These are phyloP conservation scores for Colletotrichum sp. DNA, from an alignment of 2,329 filamentous ascomycete species.

Conservation along the genomic window DNA sequence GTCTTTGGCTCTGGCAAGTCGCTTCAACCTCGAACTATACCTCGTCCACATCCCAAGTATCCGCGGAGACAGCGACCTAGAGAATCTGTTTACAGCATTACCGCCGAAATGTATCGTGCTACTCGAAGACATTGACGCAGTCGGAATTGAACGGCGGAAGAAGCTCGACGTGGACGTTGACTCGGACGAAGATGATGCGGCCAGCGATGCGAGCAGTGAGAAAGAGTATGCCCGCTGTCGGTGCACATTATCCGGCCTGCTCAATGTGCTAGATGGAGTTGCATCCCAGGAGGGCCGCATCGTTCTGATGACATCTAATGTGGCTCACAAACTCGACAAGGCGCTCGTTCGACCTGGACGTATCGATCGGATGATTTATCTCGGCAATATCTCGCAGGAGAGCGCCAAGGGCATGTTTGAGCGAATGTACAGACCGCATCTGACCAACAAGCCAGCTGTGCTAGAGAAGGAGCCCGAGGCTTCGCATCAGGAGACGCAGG, in stretches of 20 bases:
- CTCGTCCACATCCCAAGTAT: conserved; percentile 69
- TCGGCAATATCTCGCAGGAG: conserved; percentile 57
- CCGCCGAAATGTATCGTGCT: conserved; percentile 28
- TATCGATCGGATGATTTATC: conserved; percentile 72
- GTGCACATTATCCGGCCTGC: conserved; percentile 62
- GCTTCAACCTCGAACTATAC: conserved; percentile 76
- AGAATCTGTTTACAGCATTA: conserved; percentile 33
- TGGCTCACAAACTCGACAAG: conserved; percentile 63
- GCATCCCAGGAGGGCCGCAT: conserved; percentile 71
- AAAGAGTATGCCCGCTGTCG: conserved; percentile 5
- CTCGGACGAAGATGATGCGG: conserved; percentile 29
- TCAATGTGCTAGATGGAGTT: conserved; percentile 73
- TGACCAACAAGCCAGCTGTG: background rate
- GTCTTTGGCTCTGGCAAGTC: conserved; percentile 74
- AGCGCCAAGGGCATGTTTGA: conserved; percentile 18
- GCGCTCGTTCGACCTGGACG: conserved; percentile 69
- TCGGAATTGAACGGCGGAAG: conserved; percentile 24
- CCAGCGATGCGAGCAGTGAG: background rate
- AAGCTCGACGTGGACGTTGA: conserved; percentile 16
- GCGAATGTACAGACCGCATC: conserved; percentile 8
- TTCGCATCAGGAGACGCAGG: too few relatives aligned
- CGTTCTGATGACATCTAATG: conserved; percentile 75
- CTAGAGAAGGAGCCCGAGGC: background rate
- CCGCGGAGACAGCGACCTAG: conserved; percentile 30
- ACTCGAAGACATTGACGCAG: conserved; percentile 30